phyloP scores from a whole-genome alignment of 495 filamentous ascomycete genomes.

The Glarea lozoyensis region DNA sequence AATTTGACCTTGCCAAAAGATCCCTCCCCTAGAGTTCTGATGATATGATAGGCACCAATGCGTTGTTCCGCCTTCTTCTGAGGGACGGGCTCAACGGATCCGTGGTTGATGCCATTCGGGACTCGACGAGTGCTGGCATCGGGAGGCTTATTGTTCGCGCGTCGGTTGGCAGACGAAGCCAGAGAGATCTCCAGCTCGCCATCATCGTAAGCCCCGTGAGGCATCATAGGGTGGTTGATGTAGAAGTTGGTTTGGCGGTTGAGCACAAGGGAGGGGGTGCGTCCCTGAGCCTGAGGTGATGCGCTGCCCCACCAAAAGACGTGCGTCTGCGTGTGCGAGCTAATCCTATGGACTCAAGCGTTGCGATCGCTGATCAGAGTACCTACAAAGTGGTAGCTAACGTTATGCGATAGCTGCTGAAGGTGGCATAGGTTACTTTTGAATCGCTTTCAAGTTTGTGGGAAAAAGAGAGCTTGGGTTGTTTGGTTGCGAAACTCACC shows the following conservation, averaged over 20 bases:
- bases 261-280: conserved; percentile 1
- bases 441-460: too few species aligned
- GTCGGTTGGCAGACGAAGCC: conserved; percentile 54
- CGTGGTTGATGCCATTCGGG: conserved; percentile 24
- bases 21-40: conserved; percentile 88
- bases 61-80: conserved; percentile 56
- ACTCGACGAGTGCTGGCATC: conserved; percentile 18
- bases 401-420: too few species aligned
- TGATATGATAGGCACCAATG: conserved; percentile 81
- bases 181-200: conserved; percentile 89
- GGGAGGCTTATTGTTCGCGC: conserved; percentile 23
- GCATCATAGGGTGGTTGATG: conserved; percentile 32
- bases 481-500: too few species aligned
- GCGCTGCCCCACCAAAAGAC: conserved; percentile 17
- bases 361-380: too few species aligned
- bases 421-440: too few species aligned
- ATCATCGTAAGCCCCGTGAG: conserved; percentile 59
- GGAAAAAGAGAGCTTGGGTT: too few species aligned
- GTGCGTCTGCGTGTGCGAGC: too few species aligned
- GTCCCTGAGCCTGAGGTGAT: background rate
- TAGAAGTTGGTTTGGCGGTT: conserved; percentile 9
- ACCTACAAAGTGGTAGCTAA: too few species aligned
- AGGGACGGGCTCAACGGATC: conserved; percentile 20
- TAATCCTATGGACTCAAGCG: too few species aligned
- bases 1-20: conserved; percentile 98